Base-by-base conservation (phyloP, 2,329 filamentous ascomycete genomes). In the Talaromyces sp. region DNA sequence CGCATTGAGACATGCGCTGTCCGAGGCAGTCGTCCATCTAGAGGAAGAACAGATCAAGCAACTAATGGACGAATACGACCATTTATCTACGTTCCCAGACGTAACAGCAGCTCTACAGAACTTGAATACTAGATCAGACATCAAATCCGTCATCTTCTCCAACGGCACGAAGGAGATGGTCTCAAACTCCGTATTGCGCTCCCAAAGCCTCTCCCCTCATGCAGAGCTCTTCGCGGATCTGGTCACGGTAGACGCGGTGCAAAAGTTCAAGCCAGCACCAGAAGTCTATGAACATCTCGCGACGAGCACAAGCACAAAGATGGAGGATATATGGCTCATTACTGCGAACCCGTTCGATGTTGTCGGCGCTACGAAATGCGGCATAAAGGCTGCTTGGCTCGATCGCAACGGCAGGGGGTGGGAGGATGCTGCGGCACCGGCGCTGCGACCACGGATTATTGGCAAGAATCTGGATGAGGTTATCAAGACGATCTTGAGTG, bases 271-370 rank as follows among this genome's bases (percentile, higher is more conserved):
- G 74, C 90, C 91, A 0, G 81, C 86, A 45, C 84, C 81, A 1
- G 83, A 81, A 60, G 82, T 84, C 1, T 93, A 93, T 71, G 68
- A 79, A n/a, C 81, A 89, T 72, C 77, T 91, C 27, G 81, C 85
- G 1, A 69, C 81, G 68, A 79, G 79, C 40, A 80, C 83, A 1
- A 83, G 83, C 2, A 84, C 83, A 70, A 69, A 77, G 19, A 78
- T 82, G 68, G 77, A 73, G 1, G 78, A 84, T 29, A 81, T 92
- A 15, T 92, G 89, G 88, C 76, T 93, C 7, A 83, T 93, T 5
- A 90, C 85, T 69, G 85, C 86, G 1, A 93, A 93, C 72, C 87
- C 90, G 2, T 93, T 93, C 73, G 90, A 93, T 73, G 79, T 90
- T 17, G 83, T 88, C 0, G 90, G 91, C 0, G 88, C 89, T 0